Percentiles rank a stretch among this genome's conserved stretches.
Evolutionary conservation across 2,329 filamentous ascomycete genomes (phyloP).

Genomic region (Colletotrichum limetticola): DNA sequence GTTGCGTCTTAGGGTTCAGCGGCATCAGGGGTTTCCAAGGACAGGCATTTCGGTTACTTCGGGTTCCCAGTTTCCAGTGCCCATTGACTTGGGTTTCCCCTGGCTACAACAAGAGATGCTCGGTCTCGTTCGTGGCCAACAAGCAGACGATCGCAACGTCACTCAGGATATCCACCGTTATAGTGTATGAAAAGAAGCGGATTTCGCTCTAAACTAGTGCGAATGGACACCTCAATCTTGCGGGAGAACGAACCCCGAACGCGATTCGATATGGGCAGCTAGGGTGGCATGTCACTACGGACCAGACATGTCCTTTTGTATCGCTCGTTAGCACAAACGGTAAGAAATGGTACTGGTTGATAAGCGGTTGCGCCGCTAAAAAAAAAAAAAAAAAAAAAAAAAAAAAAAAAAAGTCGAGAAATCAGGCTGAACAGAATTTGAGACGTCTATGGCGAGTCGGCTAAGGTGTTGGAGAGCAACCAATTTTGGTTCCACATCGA

Average conservation of each 20-base stretch:
- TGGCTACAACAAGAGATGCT: not conserved
- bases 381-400: not conserved
- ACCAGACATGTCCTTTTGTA: not conserved
- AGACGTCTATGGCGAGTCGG: not conserved
- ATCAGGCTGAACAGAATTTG: not conserved
- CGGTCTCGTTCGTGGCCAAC: not conserved
- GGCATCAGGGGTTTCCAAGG: not conserved
- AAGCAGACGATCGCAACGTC: not conserved
- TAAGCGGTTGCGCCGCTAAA: not conserved
- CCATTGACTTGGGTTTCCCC: not conserved
- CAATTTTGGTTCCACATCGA: slow-evolving; percentile 7
- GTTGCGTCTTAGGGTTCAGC: not conserved
- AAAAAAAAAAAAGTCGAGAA: not conserved
- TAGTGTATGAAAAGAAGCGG: not conserved
- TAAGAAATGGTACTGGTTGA: not conserved
- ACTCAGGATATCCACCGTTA: not conserved
- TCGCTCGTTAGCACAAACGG: not conserved
- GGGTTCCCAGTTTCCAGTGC: not conserved
- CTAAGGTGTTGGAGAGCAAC: not conserved
- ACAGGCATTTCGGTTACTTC: not conserved
- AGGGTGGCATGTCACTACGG: not conserved
- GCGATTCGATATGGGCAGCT: not conserved
- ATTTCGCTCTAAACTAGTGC: not conserved
- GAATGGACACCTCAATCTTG: not conserved
- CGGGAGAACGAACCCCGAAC: not conserved